These are phyloP conservation scores for Sequoiadendron giganteum DNA, from an alignment of 75 land plant species.

Conservation along the genomic window DNA sequence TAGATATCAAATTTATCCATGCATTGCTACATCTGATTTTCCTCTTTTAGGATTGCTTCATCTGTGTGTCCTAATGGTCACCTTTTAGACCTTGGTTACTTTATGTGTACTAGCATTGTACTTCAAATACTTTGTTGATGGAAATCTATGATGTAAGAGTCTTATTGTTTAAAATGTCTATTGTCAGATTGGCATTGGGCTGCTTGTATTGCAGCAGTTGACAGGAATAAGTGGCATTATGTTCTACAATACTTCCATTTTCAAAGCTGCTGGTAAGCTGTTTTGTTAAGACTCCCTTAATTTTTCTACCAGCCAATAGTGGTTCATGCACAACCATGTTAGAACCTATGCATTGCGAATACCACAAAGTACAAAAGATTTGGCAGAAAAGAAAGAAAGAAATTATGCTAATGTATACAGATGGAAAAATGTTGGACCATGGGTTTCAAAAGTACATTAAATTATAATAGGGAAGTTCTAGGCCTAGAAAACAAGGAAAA, in stretches of 20 bases:
- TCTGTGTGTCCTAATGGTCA: background rate
- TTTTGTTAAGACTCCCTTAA: background rate
- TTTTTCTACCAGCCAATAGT: background rate
- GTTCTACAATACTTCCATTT: slow-evolving; percentile 81
- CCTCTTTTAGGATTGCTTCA: background rate
- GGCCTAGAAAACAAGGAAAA: background rate
- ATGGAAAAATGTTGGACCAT: background rate
- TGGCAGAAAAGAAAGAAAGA: background rate
- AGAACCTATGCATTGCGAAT: background rate
- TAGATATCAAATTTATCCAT: background rate
- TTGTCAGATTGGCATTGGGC: slow-evolving; percentile 80
- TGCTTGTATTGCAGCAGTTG: slow-evolving; percentile 80
- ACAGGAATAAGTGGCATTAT: slow-evolving; percentile 87
- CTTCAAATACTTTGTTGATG: background rate
- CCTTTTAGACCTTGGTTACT: background rate
- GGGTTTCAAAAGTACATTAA: background rate
- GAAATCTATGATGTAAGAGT: background rate
- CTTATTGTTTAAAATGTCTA: slow-evolving; percentile 5
- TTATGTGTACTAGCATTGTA: background rate
- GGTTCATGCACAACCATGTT: background rate
- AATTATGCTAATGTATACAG: background rate
- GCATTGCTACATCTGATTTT: background rate
- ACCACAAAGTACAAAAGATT: background rate
- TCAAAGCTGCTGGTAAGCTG: slow-evolving; percentile 77
- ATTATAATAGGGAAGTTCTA: background rate